Evolutionary conservation across 495 filamentous ascomycete genomes (phyloP).

Genomic region (Pyrenopolyporus hunteri): DNA sequence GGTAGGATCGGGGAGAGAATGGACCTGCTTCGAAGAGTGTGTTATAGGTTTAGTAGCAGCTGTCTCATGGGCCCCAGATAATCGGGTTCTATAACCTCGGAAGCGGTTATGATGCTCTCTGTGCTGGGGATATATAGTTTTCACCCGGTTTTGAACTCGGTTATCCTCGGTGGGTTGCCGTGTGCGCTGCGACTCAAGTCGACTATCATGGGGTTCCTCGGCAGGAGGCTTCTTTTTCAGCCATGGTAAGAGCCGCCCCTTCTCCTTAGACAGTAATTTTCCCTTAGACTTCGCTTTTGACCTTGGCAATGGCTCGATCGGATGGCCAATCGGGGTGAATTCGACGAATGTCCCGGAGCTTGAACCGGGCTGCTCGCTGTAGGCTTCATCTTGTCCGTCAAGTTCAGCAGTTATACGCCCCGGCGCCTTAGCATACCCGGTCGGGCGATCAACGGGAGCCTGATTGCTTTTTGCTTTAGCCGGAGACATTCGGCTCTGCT

Average conservation of each 20-base stretch:
- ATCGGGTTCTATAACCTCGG: not conserved
- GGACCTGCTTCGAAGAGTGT: not conserved
- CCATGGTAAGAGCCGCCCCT: constrained; percentile 36
- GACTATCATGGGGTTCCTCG: not conserved
- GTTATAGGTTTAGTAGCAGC: constrained; percentile 3
- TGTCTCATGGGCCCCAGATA: not conserved
- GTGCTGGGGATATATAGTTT: constrained; percentile 3
- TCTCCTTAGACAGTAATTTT: constrained; percentile 13
- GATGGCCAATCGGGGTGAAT: constrained; percentile 35
- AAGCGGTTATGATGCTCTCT: not conserved
- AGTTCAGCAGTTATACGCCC: constrained; percentile 5
- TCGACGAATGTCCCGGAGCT: constrained; percentile 40
- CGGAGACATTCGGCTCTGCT: constrained; percentile 43
- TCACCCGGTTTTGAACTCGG: constrained; percentile 1
- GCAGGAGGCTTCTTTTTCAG: constrained; percentile 31
- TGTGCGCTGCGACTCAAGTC: not conserved
- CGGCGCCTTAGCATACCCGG: not conserved
- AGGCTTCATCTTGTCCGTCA: constrained; percentile 12
- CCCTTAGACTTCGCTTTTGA: constrained; percentile 16
- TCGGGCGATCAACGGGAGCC: not conserved
- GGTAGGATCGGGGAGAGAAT: not conserved
- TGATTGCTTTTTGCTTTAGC: not conserved
- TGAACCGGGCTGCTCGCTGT: constrained; percentile 11
- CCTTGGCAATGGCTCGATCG: constrained; percentile 17
- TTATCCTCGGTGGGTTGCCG: constrained; percentile 1